Evolutionary conservation across 768 basidiomycete species (phyloP), one percentile per base, ranked within the genome.

Genomic region (Lentinula sp.): DNA sequence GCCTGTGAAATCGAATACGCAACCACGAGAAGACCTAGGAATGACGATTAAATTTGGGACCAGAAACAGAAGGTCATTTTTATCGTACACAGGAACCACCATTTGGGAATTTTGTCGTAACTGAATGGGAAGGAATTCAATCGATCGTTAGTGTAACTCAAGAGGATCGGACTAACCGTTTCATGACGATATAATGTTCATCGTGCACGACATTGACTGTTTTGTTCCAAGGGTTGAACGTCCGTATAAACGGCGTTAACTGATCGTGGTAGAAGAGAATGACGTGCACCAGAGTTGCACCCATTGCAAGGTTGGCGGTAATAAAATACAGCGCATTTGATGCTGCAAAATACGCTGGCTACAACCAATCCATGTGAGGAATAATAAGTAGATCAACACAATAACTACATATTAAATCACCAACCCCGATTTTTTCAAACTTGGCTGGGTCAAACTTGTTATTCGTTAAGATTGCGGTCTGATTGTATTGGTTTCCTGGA

Each of bases 241-340:
- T 64, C 60, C 65, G 65, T 61, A 74, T 65, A 67, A 74, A 73
- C 10, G 70, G 69, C 65, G 69, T 71, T 54, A 75, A 67, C 57
- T 75, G 73, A 39, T 69, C 61, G 66, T 74, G 71, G 65, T 76
- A 72, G 70, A 71, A 76, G 61, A 76, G 67, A 59, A 68, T 57
- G 49, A 76, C 70, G 65, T 63, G 65, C 23, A 63, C 62, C 16
- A 60, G 64, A 5, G 63, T 66, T 35, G 65, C 65, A 42, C 65
- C 65, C 61, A 65, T 65, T 32, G 65, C 65, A 34, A 65, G 63
- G 60, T 65, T 65, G 28, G 57, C 58, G 45, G 63, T 63, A 37
- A 64, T 64, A 31, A 62, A 61, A 32, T 60, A 60, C 43, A 66
- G 60, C 18, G 64, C 64, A 54, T 75, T 74, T 31, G 72, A 70